These are phyloP conservation scores for Antrodiella citrinella DNA, from an alignment of 768 basidiomycete species.

Conservation along the genomic window DNA sequence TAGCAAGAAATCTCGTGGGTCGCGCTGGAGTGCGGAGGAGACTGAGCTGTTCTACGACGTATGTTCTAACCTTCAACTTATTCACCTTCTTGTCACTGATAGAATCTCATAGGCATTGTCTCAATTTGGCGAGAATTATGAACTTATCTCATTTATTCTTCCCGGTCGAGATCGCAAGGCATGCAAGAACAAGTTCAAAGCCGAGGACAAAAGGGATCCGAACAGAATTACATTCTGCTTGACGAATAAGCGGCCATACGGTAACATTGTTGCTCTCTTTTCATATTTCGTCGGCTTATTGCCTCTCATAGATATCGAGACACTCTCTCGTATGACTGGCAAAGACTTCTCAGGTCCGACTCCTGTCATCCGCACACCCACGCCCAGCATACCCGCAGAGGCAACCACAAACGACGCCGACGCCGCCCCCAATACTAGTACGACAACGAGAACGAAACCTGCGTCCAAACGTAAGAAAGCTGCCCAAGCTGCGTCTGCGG, in stretches of 20 bases:
- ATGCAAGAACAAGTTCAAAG: conserved; percentile 90
- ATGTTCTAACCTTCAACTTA: conserved; percentile 19
- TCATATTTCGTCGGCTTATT: not conserved
- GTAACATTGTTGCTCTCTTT: conserved; percentile 38
- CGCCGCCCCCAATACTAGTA: not conserved
- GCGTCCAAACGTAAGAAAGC: conserved; percentile 1
- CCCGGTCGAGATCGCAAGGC: conserved; percentile 82
- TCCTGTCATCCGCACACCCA: conserved; percentile 51
- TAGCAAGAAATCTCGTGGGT: conserved; percentile 71
- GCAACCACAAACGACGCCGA: not conserved
- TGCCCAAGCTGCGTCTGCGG: conserved; percentile 9
- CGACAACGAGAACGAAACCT: not conserved
- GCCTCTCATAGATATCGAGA: conserved; percentile 51
- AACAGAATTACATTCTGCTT: conserved; percentile 69
- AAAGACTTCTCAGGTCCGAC: conserved; percentile 80
- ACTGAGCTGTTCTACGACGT: conserved; percentile 86
- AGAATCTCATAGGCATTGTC: conserved; percentile 56
- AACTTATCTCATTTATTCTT: conserved; percentile 79
- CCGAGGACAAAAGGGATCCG: conserved; percentile 77
- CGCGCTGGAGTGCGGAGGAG: conserved; percentile 85
- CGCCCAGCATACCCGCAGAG: conserved; percentile 24
- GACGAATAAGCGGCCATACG: conserved; percentile 69
- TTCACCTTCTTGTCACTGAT: conserved; percentile 4
- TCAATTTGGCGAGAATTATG: conserved; percentile 90
- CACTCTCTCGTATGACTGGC: conserved; percentile 71